Evolutionary conservation across 331 rosid species (phyloP), one percentile per base, ranked within the genome.

Genomic region (Quercus phellos): DNA sequence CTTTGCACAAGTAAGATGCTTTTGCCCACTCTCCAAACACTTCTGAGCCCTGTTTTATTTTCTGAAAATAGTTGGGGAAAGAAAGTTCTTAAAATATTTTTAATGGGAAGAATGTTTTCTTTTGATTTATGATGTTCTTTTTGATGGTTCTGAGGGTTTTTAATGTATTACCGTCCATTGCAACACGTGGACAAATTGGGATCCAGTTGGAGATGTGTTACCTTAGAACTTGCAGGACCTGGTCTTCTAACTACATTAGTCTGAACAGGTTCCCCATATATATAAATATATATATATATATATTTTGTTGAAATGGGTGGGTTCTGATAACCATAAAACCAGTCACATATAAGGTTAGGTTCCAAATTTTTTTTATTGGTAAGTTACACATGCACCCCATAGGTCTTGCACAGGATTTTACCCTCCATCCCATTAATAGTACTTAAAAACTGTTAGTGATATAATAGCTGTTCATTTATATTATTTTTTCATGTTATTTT

Each of bases 1-100:
- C 79, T 87, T 84, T 79, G 79, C 86, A 13, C 96, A 83, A 79
- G 96, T 91, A 86, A 91, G 89, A 61, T 60, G 71, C 26, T 66
- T 66, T 16, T 66, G 3, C 17, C 51, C 51, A 4, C 27, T 63
- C 16, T 38, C 51, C 71, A 2, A 34, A 63, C 8, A 30, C 46
- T 14, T 6, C 43, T 63, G 43, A 63, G 35, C 71, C n/a, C 51
- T 66, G 71, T 43, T 8, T 8, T 34, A 4, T 32, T 66, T 66
- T 66, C 51, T 4, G 26, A 46, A 66, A 32, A 34, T 8, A 4
- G 50, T 9, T 66, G 50, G 43, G 43, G 11, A 66, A 66, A n/a
- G 11, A 10, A 61, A 14, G 42, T 61, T 61, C 38, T 61, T 26
- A 2, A 4, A 26, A 16, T 27, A 26, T 61, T 61, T 29, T 61